These are phyloP conservation scores for Agaricus blazei DNA, from an alignment of 768 basidiomycete species.

Conservation along the genomic window DNA sequence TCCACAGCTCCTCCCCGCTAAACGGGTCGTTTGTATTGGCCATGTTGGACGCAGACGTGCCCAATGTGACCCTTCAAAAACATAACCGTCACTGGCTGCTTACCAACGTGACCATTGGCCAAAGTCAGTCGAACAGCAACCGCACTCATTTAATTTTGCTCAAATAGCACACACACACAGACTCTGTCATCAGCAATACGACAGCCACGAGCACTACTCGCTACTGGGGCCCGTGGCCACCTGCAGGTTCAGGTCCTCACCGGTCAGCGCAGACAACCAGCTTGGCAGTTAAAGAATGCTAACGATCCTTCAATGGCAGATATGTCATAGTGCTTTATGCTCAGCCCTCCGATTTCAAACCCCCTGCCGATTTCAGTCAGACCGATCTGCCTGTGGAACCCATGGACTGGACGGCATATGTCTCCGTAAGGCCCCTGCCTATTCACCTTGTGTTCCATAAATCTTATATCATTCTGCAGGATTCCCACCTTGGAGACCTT, in stretches of 20 bases:
- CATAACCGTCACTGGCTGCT: slow-evolving; percentile 81
- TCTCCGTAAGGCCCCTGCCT: neutral
- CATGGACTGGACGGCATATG: slow-evolving; percentile 43
- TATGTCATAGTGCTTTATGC: slow-evolving; percentile 63
- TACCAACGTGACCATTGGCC: slow-evolving; percentile 49
- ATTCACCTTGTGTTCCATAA: neutral
- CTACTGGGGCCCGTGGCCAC: slow-evolving; percentile 71
- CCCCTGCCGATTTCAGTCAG: slow-evolving; percentile 51
- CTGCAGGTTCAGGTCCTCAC: slow-evolving; percentile 67
- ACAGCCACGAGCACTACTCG: slow-evolving; percentile 49
- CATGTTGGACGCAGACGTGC: slow-evolving; percentile 72
- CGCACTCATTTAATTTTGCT: neutral
- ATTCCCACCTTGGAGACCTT: slow-evolving; percentile 8
- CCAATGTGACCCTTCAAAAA: slow-evolving; percentile 51
- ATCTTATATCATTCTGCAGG: neutral
- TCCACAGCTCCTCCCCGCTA: slow-evolving; percentile 46
- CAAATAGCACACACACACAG: slow-evolving; percentile 14
- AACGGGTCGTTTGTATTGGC: slow-evolving; percentile 56
- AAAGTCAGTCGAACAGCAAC: slow-evolving; percentile 24
- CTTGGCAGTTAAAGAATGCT: neutral
- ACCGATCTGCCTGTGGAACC: slow-evolving; percentile 46
- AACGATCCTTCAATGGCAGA: slow-evolving; percentile 27
- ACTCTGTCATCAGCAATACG: slow-evolving; percentile 33
- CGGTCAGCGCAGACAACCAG: slow-evolving; percentile 35
- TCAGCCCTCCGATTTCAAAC: slow-evolving; percentile 58